Base-by-base conservation (phyloP, 2,329 filamentous ascomycete species). In the Mycocentrospora acerina region DNA sequence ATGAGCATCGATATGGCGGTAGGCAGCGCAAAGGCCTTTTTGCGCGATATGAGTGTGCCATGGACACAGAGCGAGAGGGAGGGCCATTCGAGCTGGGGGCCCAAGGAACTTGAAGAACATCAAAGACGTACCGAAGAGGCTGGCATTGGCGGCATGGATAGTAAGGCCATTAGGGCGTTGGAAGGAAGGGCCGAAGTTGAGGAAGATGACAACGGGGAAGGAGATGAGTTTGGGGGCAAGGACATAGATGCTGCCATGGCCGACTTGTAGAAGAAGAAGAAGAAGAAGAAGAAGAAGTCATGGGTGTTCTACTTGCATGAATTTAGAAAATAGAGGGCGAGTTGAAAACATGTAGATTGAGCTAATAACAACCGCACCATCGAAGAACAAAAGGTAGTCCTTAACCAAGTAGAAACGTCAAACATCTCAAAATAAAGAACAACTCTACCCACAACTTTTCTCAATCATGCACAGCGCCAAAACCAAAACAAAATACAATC, bases 1-100 rank as follows among this genome's bases (percentile, higher is more conserved):
- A 75, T 98, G 44, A 95, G 88, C 60, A 95, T 93, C 0, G 93
- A 98, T 61, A 95, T 97, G 83, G 89, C 91, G 0, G 86, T 95
- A 13, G 88, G 88, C 39, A 84, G 81, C 31, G 91, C 93, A 9
- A 90, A 94, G 70, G 86, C 86, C 35, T 98, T 98, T 68, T 69
- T 98, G 60, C 80, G 86, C 44, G 84, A 83, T 17, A 98, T 98
- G 88, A 90, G 88, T 4, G 89, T 94, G 64, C 90, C 90, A 3
- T 95, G 95, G 71, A 81, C 81, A 29, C 74, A 83, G 0, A 84
- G 80, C 51, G 85, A 95, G 64, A 90, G 95, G 59, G 90, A 96
- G 52, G 93, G 91, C 0, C 88, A 96, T 59, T 93, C 88, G 57
- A 94, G 88, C 8, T 98, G 93, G 93, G 90, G 85, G 42, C 72